Evolutionary conservation across 2,329 filamentous ascomycete species (phyloP), one percentile per base, ranked within the genome.

Genomic region (Alternaria brassicicola): DNA sequence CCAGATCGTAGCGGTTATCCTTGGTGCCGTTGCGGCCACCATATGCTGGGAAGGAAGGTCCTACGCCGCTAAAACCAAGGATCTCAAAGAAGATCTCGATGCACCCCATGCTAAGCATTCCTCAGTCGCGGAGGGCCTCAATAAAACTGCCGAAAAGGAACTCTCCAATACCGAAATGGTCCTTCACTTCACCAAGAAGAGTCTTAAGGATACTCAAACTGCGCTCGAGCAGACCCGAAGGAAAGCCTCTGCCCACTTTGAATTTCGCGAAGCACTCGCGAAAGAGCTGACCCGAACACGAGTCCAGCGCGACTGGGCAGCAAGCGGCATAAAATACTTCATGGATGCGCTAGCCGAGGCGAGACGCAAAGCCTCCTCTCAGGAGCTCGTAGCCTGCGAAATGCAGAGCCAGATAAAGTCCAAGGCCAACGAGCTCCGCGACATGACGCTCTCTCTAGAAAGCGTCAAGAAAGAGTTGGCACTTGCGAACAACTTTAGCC

Each of bases 341-440:
- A 30, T 13, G 21, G 15, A 46, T 1, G 17, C 19, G n/a, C n/a
- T 47, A 25, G 10, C 19, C 7, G 31, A 21, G 10, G 23, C 25
- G 4, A 45, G 9, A 38, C 26, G 47, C 30, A 36, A 26, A 36
- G 19, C 13, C 19, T 46, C 28, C 15, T 43, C 36, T 28, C 41
- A 48, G 33, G 48, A 52, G 12, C 26, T 15, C 21, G 49, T 41
- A 21, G 33, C 36, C 12, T 53, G 19, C 4, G 55, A 57, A 12
- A 6, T 57, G 43, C 49, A 47, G n/a, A 43, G 26, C n/a, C 55
- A 57, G 7, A 42, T 57, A 15, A 19, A 35, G 25, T 42, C 47
- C 28, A 57, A 57, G 28, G 33, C 49, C 15, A 36, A 42, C 15
- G 55, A 57, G 35, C 49, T 57, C 7, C 49, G 39, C 21, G 43